Percentiles rank a stretch among this genome's conserved stretches.
Conservation (phyloP, 1,284 basidiomycete species). For the Trichosporon faecale region DNA sequence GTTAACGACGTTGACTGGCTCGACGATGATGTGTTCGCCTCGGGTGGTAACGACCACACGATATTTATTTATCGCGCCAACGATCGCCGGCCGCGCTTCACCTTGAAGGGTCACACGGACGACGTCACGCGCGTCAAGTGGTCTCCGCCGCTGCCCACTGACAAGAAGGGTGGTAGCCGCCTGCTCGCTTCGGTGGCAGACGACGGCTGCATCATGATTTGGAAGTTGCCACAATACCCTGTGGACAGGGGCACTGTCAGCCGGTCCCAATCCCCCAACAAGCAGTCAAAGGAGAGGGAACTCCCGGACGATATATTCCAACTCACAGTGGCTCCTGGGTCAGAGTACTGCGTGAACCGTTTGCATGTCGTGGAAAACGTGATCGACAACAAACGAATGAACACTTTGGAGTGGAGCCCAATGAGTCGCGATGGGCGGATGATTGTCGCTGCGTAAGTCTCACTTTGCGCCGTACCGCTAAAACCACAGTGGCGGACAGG, state of each 20-base stretch:
- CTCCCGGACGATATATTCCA: conserved; percentile 31
- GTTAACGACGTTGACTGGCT: conserved; percentile 51
- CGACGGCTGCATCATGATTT: conserved; percentile 45
- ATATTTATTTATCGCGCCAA: conserved; percentile 42
- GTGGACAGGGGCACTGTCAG: conserved; percentile 27
- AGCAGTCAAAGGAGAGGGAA: conserved; percentile 24
- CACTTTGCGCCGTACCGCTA: not conserved
- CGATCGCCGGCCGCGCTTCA: conserved; percentile 39
- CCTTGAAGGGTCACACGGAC: conserved; percentile 45
- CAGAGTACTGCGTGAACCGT: conserved; percentile 36
- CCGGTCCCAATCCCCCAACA: conserved; percentile 25
- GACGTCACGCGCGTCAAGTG: conserved; percentile 44
- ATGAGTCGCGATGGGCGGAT: conserved; percentile 29
- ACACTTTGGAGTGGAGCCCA: conserved; percentile 43
- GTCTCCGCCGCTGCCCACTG: conserved; percentile 27
- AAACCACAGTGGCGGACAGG: conserved; percentile 40
- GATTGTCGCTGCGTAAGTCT: conserved; percentile 47
- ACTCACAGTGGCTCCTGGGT: conserved; percentile 26
- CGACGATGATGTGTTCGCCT: conserved; percentile 48
- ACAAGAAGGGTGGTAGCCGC: conserved; percentile 14
- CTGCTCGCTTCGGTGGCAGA: conserved; percentile 44
- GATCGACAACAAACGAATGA: conserved; percentile 47
- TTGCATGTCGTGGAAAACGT: conserved; percentile 36
- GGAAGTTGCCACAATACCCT: conserved; percentile 42
- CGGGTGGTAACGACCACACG: conserved; percentile 44